phyloP scores from a whole-genome alignment of 768 basidiomycete genomes.

The Boletellus emodensis region DNA sequence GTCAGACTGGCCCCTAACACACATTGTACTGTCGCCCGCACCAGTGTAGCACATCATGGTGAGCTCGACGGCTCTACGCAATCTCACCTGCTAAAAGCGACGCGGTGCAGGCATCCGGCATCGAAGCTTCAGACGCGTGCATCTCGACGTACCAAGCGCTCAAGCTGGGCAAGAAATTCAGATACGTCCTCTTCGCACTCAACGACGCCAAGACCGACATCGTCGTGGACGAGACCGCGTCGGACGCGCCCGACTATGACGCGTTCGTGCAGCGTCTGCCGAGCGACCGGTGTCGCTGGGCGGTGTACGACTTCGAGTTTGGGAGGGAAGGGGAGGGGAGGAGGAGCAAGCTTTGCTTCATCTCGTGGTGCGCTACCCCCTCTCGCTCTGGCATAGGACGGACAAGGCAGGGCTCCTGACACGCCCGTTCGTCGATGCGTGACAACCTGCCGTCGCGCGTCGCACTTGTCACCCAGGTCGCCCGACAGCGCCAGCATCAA shows the following conservation, averaged over 20 bases:
- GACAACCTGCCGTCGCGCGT: too few species aligned
- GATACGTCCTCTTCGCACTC: conserved; percentile 81
- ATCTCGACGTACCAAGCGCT: conserved; percentile 16
- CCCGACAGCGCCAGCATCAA: conserved; percentile 84
- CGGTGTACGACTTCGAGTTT: conserved; percentile 90
- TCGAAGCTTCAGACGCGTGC: conserved; percentile 57
- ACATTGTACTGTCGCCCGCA: not conserved
- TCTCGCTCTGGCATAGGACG: not conserved
- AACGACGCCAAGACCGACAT: conserved; percentile 64
- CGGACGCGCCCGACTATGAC: conserved; percentile 53
- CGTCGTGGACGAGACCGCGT: conserved; percentile 62
- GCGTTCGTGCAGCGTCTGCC: conserved; percentile 74
- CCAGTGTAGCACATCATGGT: conserved; percentile 20
- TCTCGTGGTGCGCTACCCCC: conserved; percentile 66
- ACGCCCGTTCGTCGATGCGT: too few species aligned
- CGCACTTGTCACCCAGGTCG: conserved; percentile 48
- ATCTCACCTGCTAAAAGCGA: not conserved
- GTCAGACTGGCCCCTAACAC: conserved; percentile 11
- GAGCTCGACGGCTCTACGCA: conserved; percentile 3
- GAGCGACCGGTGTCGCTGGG: conserved; percentile 74
- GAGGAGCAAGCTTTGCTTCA: conserved; percentile 83
- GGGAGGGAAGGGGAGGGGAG: conserved; percentile 57
- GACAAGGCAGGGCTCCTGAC: too few species aligned
- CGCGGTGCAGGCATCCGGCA: conserved; percentile 10
- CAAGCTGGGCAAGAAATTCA: conserved; percentile 47